Evolutionary conservation across 225 moss, liverwort and hornwort species (phyloP), one percentile per base, ranked within the genome.

Genomic region (Pseudoscleropodium purum): DNA sequence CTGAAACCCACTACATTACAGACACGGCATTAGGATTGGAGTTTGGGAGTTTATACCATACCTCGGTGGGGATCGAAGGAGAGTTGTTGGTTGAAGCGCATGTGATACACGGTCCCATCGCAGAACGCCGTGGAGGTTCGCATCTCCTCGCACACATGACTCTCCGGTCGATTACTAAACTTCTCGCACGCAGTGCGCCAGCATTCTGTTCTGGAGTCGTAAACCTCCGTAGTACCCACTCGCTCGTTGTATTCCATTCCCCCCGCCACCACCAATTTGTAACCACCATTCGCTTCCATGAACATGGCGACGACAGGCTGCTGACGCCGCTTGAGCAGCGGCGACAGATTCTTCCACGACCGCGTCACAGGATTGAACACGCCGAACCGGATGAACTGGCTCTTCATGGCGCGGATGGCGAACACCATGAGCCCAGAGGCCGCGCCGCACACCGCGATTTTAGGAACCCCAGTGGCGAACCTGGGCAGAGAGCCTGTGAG

Each of bases 361-460:
- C 85, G 90, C 49, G 95, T 95, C 25, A 95, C 90, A 75, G 94
- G 95, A 62, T 95, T 95, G 43, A 92, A 93, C n/a, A 94, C 91
- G 20, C 89, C 92, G 37, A 95, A 95, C 79, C 94, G 75, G 59
- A 87, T 45, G 89, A 94, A 95, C 34, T 87, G 91, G 89, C 92
- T 91, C 88, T 93, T 93, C 45, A 88, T 66, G 34, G 92, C 92
- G 66, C 88, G 90, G 43, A 91, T 90, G 87, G 88, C 89, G 84
- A 59, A 92, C 77, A 94, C 81, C 92, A 94, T 90, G 76, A 94
- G 66, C 16, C 94, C 93, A 2, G 86, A 86, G 39, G 87, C 90
- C 15, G 92, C 93, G 23, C 89, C 90, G 49, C 94, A 93, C 34
- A 95, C 86, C 33, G 87, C 85, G 52, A 89, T 78, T 61, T 83